These are phyloP conservation scores for Yamadazyma olivae DNA, from an alignment of 805 yeast genomes.

Conservation along the genomic window DNA sequence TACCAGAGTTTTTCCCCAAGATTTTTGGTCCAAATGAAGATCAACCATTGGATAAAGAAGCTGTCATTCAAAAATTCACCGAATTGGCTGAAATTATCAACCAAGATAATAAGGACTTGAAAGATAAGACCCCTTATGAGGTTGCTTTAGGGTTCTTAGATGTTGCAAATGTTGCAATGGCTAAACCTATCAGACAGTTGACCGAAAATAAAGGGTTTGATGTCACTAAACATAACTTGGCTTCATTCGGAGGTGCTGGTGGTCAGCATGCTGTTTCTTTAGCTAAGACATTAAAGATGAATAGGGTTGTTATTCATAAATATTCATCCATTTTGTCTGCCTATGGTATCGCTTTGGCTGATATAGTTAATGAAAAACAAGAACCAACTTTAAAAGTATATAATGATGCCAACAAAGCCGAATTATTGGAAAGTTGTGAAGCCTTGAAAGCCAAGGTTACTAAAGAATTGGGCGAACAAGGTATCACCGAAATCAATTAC, in stretches of 20 bases:
- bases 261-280: constrained; percentile 86
- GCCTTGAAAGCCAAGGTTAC: constrained; percentile 11
- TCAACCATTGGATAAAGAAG: constrained; percentile 60
- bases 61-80: constrained; percentile 47
- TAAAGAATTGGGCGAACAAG: constrained; percentile 13
- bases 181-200: constrained; percentile 80
- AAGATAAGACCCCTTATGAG: constrained; percentile 51
- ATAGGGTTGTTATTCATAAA: constrained; percentile 68
- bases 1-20: constrained; percentile 73
- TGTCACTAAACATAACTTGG: constrained; percentile 63
- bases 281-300: constrained; percentile 68
- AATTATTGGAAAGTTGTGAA: constrained; percentile 17
- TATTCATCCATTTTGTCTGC: constrained; percentile 85
- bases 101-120: constrained; percentile 54
- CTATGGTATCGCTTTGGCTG: constrained; percentile 85
- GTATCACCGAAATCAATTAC: constrained; percentile 10
- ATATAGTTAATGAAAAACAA: constrained; percentile 77
- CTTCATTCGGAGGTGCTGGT: constrained; percentile 91
- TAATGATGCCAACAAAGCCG: constrained; percentile 20
- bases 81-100: constrained; percentile 59
- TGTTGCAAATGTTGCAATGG: constrained; percentile 87
- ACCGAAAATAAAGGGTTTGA: constrained; percentile 83
- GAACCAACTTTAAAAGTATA: constrained; percentile 57
- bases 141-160: constrained; percentile 79
- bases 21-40: constrained; percentile 81